Base-by-base conservation (phyloP, 129 eudicot species). In the Centrapalus pauciflorus region DNA sequence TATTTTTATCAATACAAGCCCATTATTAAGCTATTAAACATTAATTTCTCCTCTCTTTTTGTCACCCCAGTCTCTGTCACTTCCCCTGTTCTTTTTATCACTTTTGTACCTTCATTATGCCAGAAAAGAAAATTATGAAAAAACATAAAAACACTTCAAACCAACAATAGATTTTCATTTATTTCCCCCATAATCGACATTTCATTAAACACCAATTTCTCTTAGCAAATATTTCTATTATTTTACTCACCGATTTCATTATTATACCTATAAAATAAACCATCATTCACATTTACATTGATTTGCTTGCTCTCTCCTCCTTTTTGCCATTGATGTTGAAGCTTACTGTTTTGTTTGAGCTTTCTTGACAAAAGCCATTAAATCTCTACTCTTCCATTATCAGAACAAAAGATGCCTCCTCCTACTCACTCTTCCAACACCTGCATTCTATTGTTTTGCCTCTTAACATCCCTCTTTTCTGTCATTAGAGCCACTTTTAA, bases 381-480 rank as follows among this genome's bases (percentile, higher is more conserved):
- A 56, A 29, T 55, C 60, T 26, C 65, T 33, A 57, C 55, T 65
- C 52, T 68, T 69, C 13, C 52, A 66, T 32, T 30, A 66, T 67
- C 74, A 33, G 46, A 34, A 17, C 74, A 57, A 60, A 75, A 70
- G 17, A 81, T 85, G 85, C 62, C 74, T 82, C 62, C 74, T 82
- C 79, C 57, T 33, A 28, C 69, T 34, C 74, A 57, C 74, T 55
- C 74, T 46, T 45, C 61, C 2, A 66, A 63, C 29, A 75, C 63
- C 45, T 61, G 68, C 90, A 81, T 89, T 79, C 51, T 83, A 71
- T 67, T 83, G 16, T 64, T 85, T 63, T 83, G 77, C 79, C 77
- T 82, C 70, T 72, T 79, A 23, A 51, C 72, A 43, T 77, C 72
- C 34, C 67, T 79, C n/a, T 78, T 81, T 30, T 69, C 73, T 20